Percentiles rank a stretch among this genome's conserved stretches.
Evolutionary conservation across 83 land plant species (phyloP).

Genomic region (Larix sibirica): DNA sequence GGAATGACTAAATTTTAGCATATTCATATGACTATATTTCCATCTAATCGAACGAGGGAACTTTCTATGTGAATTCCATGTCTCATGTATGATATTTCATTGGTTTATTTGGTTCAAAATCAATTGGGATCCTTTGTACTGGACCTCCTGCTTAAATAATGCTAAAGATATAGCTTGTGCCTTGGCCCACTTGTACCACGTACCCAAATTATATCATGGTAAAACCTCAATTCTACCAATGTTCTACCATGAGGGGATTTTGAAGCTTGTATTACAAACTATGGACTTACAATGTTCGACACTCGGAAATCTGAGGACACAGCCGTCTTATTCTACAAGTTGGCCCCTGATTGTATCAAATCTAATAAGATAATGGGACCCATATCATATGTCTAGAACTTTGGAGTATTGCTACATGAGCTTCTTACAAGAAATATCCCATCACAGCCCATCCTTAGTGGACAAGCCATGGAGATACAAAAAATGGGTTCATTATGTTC

Average conservation of each 20-base stretch:
- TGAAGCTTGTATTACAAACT: constrained; percentile 32
- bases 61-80: background rate
- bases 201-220: constrained; percentile 27
- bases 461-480: constrained; percentile 30
- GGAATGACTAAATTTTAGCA: too few relatives aligned
- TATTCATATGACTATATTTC: background rate
- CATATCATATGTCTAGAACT: constrained; percentile 58
- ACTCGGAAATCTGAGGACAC: background rate
- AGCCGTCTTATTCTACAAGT: constrained; percentile 29
- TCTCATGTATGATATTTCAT: background rate
- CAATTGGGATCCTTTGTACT: constrained; percentile 37
- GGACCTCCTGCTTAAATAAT: constrained; percentile 52
- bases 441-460: constrained; percentile 30
- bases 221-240: constrained; percentile 53
- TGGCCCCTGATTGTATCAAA: constrained; percentile 52
- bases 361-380: constrained; percentile 25
- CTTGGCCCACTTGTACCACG: constrained; percentile 36
- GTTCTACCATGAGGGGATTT: constrained; percentile 15
- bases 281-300: constrained; percentile 25
- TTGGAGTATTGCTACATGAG: constrained; percentile 60
- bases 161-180: constrained; percentile 47
- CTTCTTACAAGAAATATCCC: constrained; percentile 59
- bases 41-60: background rate
- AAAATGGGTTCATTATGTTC: constrained; percentile 50
- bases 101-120: constrained; percentile 34